phyloP scores from a whole-genome alignment of 345 rosid genomes.

The Gossypium raimondii region DNA sequence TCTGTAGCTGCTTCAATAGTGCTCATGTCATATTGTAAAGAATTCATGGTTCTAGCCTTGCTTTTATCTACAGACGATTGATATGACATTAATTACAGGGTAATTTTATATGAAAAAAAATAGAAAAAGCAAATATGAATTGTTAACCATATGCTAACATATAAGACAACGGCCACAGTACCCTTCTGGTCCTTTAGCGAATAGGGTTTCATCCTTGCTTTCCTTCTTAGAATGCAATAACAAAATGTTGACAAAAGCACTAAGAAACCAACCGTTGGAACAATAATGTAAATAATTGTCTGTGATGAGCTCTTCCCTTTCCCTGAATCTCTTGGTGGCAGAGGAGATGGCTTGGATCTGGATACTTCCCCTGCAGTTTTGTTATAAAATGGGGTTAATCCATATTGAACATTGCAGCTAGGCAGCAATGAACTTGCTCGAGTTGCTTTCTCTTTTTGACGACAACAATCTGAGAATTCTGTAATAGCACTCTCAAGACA shows the following conservation, averaged over 20 bases:
- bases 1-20: conserved; percentile 16
- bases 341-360: background rate
- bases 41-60: conserved; percentile 1
- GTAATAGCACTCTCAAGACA: conserved; percentile 19
- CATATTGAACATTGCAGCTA: conserved; percentile 25
- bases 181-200: conserved; percentile 3
- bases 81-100: background rate
- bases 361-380: conserved; percentile 1
- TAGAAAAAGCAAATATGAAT: background rate
- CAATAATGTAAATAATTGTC: background rate
- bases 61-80: background rate
- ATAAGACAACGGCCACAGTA: background rate
- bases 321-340: background rate
- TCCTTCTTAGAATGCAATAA: conserved; percentile 2
- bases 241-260: background rate
- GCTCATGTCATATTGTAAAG: conserved; percentile 15
- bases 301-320: background rate
- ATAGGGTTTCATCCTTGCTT: conserved; percentile 9
- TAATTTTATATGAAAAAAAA: background rate
- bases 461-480: background rate
- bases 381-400: conserved; percentile 20
- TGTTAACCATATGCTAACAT: background rate
- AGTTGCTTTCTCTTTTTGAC: conserved; percentile 1
- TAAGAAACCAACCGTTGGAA: conserved; percentile 7
- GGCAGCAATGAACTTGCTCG: conserved; percentile 16